These are phyloP conservation scores for Ustilago lituana DNA, from an alignment of 1,284 basidiomycete species.

Conservation along the genomic window DNA sequence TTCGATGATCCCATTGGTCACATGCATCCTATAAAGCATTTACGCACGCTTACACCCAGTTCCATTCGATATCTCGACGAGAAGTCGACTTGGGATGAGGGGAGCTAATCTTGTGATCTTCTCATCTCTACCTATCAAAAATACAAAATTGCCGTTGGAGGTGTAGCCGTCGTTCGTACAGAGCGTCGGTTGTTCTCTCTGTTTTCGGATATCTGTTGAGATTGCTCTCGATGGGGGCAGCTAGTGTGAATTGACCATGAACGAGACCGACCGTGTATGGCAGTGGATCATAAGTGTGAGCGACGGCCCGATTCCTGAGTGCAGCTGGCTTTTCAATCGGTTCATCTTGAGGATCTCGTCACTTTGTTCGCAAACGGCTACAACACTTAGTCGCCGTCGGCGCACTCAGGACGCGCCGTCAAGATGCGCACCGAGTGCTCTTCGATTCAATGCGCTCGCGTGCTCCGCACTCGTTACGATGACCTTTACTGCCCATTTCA, in stretches of 20 bases:
- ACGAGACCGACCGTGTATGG: too few relatives aligned
- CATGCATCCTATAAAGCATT: slow-evolving; percentile 45
- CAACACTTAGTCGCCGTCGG: too few relatives aligned
- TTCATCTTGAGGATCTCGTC: too few relatives aligned
- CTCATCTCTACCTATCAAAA: slow-evolving; percentile 25
- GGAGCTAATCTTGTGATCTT: slow-evolving; percentile 52
- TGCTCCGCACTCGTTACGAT: too few relatives aligned
- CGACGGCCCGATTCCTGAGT: too few relatives aligned
- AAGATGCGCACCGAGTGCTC: too few relatives aligned
- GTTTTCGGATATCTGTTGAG: slow-evolving; percentile 21
- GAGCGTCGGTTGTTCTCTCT: slow-evolving; percentile 15
- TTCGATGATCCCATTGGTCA: slow-evolving; percentile 21
- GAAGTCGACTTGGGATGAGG: slow-evolving; percentile 48
- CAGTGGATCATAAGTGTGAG: too few relatives aligned
- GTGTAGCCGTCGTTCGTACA: slow-evolving; percentile 6
- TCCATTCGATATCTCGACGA: slow-evolving; percentile 19
- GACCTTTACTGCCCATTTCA: too few relatives aligned
- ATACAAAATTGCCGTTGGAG: slow-evolving; percentile 45
- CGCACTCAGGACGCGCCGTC: too few relatives aligned
- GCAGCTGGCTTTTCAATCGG: too few relatives aligned
- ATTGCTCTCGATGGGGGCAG: not conserved
- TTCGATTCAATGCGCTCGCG: too few relatives aligned
- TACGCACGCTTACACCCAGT: slow-evolving; percentile 63
- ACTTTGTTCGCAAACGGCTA: too few relatives aligned
- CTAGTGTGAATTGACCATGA: slow-evolving; percentile 2